Evolutionary conservation across 1,284 basidiomycete genomes (phyloP).

Genomic region (Tilletia indica): DNA sequence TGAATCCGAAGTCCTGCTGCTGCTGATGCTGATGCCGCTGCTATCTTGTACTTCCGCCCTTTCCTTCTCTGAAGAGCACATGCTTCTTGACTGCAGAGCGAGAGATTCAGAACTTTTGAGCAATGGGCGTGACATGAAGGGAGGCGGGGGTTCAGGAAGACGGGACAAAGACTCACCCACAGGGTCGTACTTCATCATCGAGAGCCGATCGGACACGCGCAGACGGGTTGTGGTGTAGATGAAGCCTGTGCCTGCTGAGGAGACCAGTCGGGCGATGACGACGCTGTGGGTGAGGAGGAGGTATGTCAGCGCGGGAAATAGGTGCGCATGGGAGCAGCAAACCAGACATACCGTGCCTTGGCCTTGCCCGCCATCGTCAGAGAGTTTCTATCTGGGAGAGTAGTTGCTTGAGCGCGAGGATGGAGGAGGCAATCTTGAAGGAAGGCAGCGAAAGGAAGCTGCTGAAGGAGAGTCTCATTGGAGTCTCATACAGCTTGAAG

Average conservation of each 20-base stretch:
- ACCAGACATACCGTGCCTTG: slow-evolving; percentile 43
- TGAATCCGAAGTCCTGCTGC: too few relatives aligned
- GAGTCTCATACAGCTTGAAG: too few relatives aligned
- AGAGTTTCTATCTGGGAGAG: neutral
- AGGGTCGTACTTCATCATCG: slow-evolving; percentile 55
- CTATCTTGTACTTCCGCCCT: slow-evolving; percentile 27
- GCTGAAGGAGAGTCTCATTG: too few relatives aligned
- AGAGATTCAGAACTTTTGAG: neutral
- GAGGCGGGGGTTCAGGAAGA: too few relatives aligned
- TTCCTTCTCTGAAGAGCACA: slow-evolving; percentile 49
- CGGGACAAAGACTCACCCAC: slow-evolving; percentile 38
- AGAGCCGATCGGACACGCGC: slow-evolving; percentile 43
- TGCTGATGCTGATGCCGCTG: neutral
- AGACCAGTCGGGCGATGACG: slow-evolving; percentile 51
- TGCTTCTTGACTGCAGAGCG: slow-evolving; percentile 43
- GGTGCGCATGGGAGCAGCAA: neutral
- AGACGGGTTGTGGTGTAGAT: slow-evolving; percentile 51
- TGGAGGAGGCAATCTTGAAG: too few relatives aligned
- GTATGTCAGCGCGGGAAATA: neutral
- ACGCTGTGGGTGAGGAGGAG: slow-evolving; percentile 29
- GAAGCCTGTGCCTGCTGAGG: slow-evolving; percentile 52
- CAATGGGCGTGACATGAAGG: neutral
- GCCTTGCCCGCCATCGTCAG: slow-evolving; percentile 49
- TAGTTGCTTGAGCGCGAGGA: too few relatives aligned
- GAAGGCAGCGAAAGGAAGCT: too few relatives aligned